Conservation (phyloP, 2,329 filamentous ascomycete species). For the Diaporthe vexans region DNA sequence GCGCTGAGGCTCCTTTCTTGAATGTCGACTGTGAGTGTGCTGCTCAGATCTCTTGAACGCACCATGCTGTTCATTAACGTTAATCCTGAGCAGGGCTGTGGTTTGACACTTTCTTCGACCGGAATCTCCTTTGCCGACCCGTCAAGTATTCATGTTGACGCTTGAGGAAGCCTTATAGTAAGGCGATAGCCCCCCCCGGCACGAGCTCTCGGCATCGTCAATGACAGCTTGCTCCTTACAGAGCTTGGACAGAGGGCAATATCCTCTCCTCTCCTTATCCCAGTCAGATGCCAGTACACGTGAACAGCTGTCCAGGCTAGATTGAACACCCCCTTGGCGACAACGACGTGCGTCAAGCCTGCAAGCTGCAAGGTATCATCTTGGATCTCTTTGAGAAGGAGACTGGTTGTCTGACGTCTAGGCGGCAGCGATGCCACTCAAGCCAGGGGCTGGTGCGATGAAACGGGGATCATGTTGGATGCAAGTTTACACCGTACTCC, state of each 20-base stretch:
- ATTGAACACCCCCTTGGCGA: neutral
- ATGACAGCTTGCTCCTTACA: neutral
- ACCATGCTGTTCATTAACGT: neutral
- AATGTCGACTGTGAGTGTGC: neutral
- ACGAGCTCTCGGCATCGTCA: neutral
- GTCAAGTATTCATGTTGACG: neutral
- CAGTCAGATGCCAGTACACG: neutral
- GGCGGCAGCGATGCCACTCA: neutral
- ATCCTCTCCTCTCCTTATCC: neutral
- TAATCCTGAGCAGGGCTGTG: neutral
- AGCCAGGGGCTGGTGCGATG: neutral
- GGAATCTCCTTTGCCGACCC: neutral
- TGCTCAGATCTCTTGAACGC: neutral
- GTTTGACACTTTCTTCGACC: neutral
- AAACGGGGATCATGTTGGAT: neutral
- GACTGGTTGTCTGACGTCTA: neutral
- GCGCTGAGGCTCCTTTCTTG: constrained; percentile 23
- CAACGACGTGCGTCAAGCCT: neutral
- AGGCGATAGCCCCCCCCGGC: neutral
- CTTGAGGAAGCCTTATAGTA: neutral
- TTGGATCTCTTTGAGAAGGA: neutral
- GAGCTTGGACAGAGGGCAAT: neutral
- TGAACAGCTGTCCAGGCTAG: neutral
- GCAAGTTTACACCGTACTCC: neutral
- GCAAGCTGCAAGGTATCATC: neutral